Percentiles rank a stretch among this genome's conserved stretches.
These are phyloP conservation scores for Heterococcus sp. DNA, from an alignment of 108 stramenopile genomes.

Conservation along the genomic window DNA sequence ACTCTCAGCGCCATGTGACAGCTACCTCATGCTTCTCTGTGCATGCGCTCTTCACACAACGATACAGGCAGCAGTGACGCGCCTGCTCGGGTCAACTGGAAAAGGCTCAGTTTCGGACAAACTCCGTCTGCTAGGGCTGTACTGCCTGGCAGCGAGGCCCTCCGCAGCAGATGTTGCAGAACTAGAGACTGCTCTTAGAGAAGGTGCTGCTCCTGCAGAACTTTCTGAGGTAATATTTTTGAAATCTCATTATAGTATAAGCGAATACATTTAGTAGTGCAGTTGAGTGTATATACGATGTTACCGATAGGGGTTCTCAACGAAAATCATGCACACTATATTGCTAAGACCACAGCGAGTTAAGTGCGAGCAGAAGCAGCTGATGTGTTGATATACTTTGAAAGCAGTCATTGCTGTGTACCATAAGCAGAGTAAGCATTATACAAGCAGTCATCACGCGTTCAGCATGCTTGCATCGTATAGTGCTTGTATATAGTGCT, in stretches of 20 bases:
- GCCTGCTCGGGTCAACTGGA: conserved; percentile 67
- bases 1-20: no score
- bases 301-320: neutral
- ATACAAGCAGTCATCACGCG: no score
- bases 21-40: no score
- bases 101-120: conserved; percentile 95
- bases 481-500: no score
- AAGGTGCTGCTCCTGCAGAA: conserved; percentile 58
- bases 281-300: conserved; percentile 72
- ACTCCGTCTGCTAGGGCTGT: conserved; percentile 80
- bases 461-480: no score
- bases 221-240: conserved; percentile 33
- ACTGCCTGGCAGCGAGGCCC: conserved; percentile 69
- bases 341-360: no score
- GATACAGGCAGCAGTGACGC: conserved; percentile 57
- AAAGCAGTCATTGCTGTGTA: no score
- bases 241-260: conserved; percentile 61
- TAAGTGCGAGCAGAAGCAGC: no score
- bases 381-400: no score
- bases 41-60: neutral
- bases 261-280: conserved; percentile 71
- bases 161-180: conserved; percentile 71
- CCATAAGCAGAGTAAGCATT: no score
- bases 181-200: conserved; percentile 68
- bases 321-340: no score